phyloP scores from a whole-genome alignment of 306 rosid genomes.

The Alnus glutinosa region DNA sequence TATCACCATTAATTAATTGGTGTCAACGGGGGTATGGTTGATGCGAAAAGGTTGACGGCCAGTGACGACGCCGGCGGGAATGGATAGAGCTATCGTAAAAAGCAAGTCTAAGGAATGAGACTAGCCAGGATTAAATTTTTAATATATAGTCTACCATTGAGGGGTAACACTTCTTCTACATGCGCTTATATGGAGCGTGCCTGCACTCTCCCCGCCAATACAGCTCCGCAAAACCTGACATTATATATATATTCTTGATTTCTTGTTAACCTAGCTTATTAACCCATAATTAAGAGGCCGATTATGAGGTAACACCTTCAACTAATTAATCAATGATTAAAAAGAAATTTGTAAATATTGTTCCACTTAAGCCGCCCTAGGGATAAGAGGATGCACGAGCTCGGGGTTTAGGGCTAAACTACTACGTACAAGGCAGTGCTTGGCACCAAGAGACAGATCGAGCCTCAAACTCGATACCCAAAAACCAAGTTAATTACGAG shows the following conservation, averaged over 20 bases:
- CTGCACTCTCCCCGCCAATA: constrained; percentile 35
- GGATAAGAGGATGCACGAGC: too few species aligned
- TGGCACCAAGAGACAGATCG: too few species aligned
- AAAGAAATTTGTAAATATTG: too few species aligned
- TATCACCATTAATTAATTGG: neutral
- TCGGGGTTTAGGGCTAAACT: too few species aligned
- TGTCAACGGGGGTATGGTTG: constrained; percentile 54
- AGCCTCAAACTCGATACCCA: too few species aligned
- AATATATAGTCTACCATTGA: constrained; percentile 2
- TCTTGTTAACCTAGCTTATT: too few species aligned
- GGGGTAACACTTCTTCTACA: constrained; percentile 32
- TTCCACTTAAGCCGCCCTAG: too few species aligned
- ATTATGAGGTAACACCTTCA: too few species aligned
- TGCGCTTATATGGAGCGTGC: constrained; percentile 43
- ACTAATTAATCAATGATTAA: too few species aligned
- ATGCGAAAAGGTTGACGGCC: constrained; percentile 81
- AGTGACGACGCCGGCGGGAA: constrained; percentile 92
- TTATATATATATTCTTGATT: neutral
- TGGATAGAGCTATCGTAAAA: constrained; percentile 81
- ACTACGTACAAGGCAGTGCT: too few species aligned
- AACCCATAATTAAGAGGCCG: too few species aligned
- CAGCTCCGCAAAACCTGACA: neutral
- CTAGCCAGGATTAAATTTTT: constrained; percentile 19
- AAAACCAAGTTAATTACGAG: too few species aligned
- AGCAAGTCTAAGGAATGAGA: constrained; percentile 59